phyloP scores from a whole-genome alignment of 1,284 basidiomycete genomes.

The Sanghuangporus sanghuang region DNA sequence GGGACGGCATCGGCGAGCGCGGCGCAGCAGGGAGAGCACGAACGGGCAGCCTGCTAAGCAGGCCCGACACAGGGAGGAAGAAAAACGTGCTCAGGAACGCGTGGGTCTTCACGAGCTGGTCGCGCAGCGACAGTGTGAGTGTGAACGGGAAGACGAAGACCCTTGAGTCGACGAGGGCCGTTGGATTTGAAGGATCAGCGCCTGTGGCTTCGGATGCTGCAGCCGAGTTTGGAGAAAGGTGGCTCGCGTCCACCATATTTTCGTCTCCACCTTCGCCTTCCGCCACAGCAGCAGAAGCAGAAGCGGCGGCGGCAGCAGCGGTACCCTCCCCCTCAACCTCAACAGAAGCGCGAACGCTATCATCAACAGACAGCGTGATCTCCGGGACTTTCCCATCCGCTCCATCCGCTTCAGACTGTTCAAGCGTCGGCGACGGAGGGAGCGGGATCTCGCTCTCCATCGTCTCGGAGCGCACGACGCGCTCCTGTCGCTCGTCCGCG shows the following conservation, averaged over 20 bases:
- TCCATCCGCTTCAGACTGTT: background rate
- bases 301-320: too few species aligned
- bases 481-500: background rate
- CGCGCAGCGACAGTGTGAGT: background rate
- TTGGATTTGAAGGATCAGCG: background rate
- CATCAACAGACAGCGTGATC: constrained; percentile 1
- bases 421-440: background rate
- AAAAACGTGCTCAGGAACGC: background rate
- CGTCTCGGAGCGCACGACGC: background rate
- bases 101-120: background rate
- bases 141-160: background rate
- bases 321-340: background rate
- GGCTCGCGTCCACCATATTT: background rate
- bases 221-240: background rate
- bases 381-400: background rate
- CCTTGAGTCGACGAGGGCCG: background rate
- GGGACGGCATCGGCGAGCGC: background rate
- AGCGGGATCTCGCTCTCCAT: background rate
- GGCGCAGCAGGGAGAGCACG: background rate
- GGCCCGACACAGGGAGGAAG: background rate
- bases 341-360: background rate
- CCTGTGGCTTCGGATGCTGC: background rate
- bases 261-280: background rate
- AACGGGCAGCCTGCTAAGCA: background rate
- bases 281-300: too few species aligned